Percentiles rank a stretch among this genome's conserved stretches.
Conservation (phyloP, 2,329 filamentous ascomycete species). For the Fusarium pseudoanthophilum region DNA sequence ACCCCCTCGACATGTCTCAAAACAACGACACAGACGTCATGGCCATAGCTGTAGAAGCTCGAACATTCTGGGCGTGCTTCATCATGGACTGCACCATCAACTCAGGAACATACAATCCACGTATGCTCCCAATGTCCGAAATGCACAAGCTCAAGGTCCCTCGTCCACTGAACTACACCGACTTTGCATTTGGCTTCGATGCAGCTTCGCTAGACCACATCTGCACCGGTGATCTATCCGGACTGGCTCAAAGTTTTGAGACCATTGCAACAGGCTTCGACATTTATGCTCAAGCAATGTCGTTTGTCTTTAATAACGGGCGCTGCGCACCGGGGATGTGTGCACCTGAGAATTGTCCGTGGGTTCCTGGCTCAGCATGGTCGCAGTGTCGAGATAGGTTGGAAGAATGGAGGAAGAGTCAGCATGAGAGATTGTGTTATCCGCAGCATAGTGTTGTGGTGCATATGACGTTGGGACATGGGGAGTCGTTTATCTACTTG, state of each 20-base stretch:
- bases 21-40: conserved; percentile 21
- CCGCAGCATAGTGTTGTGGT: conserved; percentile 51
- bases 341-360: conserved; percentile 52
- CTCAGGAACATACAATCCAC: conserved; percentile 54
- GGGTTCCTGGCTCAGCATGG: conserved; percentile 52
- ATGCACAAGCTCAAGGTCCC: conserved; percentile 50
- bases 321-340: conserved; percentile 54
- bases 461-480: conserved; percentile 53
- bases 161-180: conserved; percentile 48
- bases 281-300: conserved; percentile 55
- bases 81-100: conserved; percentile 58
- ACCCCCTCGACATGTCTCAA: conserved; percentile 30
- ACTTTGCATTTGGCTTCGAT: conserved; percentile 54
- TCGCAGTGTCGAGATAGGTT: conserved; percentile 44
- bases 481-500: conserved; percentile 55
- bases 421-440: conserved; percentile 51
- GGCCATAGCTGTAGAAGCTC: conserved; percentile 48
- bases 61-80: conserved; percentile 59
- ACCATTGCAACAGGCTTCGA: conserved; percentile 56
- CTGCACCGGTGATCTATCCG: background rate
- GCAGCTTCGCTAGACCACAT: background rate
- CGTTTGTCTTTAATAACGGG: conserved; percentile 56
- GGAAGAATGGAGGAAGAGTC: conserved; percentile 50
- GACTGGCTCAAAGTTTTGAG: conserved; percentile 40
- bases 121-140: conserved; percentile 50